Percentiles rank a stretch among this genome's conserved stretches.
These are phyloP conservation scores for Hygrophorus pudorinus DNA, from an alignment of 768 basidiomycete genomes.

Conservation along the genomic window DNA sequence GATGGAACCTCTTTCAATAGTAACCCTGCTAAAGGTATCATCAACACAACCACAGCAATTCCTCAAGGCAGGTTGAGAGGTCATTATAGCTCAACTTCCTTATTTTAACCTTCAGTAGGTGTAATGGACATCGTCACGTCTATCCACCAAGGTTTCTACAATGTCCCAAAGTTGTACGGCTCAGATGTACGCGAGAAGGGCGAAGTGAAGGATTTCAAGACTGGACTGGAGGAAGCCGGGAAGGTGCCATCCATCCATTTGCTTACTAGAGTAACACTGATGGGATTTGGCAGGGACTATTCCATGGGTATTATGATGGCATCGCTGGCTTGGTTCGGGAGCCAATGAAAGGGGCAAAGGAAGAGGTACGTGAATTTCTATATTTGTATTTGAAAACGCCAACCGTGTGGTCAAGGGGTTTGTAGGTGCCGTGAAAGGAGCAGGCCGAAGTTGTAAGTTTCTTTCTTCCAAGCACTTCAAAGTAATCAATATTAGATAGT, in stretches of 20 bases:
- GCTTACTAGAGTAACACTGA: neutral
- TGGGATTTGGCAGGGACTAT: slow-evolving; percentile 14
- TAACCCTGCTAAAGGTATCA: slow-evolving; percentile 31
- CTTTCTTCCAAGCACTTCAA: slow-evolving; percentile 1
- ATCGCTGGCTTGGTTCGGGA: slow-evolving; percentile 25
- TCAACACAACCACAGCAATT: slow-evolving; percentile 36
- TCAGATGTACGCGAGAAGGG: slow-evolving; percentile 29
- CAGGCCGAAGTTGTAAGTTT: slow-evolving; percentile 23
- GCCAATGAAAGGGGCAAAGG: slow-evolving; percentile 22
- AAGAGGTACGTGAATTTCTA: slow-evolving; percentile 14
- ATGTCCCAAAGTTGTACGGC: slow-evolving; percentile 32
- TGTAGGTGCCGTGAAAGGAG: slow-evolving; percentile 25
- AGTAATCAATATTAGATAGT: slow-evolving; percentile 11
- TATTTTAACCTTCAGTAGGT: slow-evolving; percentile 17
- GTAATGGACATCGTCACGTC: slow-evolving; percentile 30
- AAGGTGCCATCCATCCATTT: slow-evolving; percentile 21
- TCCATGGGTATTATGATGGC: slow-evolving; percentile 28
- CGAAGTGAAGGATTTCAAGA: slow-evolving; percentile 31
- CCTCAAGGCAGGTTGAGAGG: slow-evolving; percentile 26
- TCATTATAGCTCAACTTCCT: neutral
- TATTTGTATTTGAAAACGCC: neutral
- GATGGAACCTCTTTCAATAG: slow-evolving; percentile 12
- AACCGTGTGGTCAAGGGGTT: slow-evolving; percentile 15
- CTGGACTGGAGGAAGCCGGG: slow-evolving; percentile 37
- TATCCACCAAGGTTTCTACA: slow-evolving; percentile 36